Evolutionary conservation across 495 filamentous ascomycete species (phyloP).

Genomic region (Margaritispora aquatica): DNA sequence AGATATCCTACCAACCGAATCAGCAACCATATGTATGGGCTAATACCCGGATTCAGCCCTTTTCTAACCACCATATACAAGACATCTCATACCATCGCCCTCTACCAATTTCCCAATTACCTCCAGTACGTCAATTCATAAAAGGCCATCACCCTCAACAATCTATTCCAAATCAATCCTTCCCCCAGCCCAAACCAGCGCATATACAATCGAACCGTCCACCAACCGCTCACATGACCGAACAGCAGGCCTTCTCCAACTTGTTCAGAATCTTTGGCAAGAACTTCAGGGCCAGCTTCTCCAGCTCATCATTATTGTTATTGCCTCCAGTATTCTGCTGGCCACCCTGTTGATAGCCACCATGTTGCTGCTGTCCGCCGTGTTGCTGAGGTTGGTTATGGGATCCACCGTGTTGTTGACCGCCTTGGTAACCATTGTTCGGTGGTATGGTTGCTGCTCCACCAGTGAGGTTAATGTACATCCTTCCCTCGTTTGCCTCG

Average conservation of each 20-base stretch:
- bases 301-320: constrained; percentile 53
- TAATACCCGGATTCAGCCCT: too few species aligned
- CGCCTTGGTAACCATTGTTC: constrained; percentile 26
- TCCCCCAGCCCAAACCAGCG: too few species aligned
- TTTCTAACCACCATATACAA: too few species aligned
- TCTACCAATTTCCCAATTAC: too few species aligned
- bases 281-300: constrained; percentile 55
- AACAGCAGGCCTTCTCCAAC: constrained; percentile 59
- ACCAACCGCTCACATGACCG: constrained; percentile 60
- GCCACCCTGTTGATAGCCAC: constrained; percentile 17
- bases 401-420: constrained; percentile 23
- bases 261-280: constrained; percentile 53
- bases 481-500: constrained; percentile 81
- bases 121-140: too few species aligned
- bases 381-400: constrained; percentile 20
- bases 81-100: too few species aligned
- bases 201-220: too few species aligned
- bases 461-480: constrained; percentile 65
- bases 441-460: constrained; percentile 32
- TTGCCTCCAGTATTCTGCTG: constrained; percentile 28
- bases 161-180: too few species aligned
- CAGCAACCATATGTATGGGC: too few species aligned
- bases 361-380: constrained; percentile 26
- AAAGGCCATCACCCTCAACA: too few species aligned
- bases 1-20: too few species aligned